phyloP scores from a whole-genome alignment of 192 early-diverging fungal species.

The Mortierella alpina region DNA sequence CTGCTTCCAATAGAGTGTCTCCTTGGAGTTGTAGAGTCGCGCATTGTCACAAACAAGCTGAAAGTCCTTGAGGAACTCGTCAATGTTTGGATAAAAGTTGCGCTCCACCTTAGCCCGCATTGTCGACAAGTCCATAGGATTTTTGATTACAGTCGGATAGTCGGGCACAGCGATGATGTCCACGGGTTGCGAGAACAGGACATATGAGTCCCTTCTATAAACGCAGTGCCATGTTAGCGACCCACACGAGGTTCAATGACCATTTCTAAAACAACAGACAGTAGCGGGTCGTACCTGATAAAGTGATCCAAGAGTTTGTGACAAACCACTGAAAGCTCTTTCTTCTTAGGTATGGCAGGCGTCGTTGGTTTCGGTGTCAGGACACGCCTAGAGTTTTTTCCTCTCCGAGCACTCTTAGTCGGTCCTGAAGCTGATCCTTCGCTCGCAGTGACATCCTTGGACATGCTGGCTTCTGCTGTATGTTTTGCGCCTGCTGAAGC shows the following conservation, averaged over 20 bases:
- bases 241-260: background rate
- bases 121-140: conserved; percentile 94
- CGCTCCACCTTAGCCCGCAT: conserved; percentile 81
- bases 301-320: conserved; percentile 72
- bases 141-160: conserved; percentile 81
- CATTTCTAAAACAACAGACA: background rate
- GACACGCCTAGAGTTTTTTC: conserved; percentile 35
- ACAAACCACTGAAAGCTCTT: conserved; percentile 71
- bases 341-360: conserved; percentile 57
- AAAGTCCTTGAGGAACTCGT: conserved; percentile 83
- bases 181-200: conserved; percentile 89
- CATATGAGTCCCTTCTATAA: conserved; percentile 82
- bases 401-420: conserved; percentile 22
- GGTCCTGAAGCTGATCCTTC: conserved; percentile 24
- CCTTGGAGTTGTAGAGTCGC: conserved; percentile 84
- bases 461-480: conserved; percentile 3
- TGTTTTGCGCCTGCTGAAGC: background rate
- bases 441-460: conserved; percentile 1
- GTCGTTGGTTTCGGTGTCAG: conserved; percentile 50
- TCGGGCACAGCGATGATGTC: conserved; percentile 80
- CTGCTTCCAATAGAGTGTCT: conserved; percentile 82
- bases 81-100: conserved; percentile 70
- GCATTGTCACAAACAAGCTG: conserved; percentile 82
- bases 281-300: conserved; percentile 60
- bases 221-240: too few species aligned